Percentiles rank a stretch among this genome's conserved stretches.
Conservation (phyloP, 805 yeast species). For the Hanseniaspora occidentalis region DNA sequence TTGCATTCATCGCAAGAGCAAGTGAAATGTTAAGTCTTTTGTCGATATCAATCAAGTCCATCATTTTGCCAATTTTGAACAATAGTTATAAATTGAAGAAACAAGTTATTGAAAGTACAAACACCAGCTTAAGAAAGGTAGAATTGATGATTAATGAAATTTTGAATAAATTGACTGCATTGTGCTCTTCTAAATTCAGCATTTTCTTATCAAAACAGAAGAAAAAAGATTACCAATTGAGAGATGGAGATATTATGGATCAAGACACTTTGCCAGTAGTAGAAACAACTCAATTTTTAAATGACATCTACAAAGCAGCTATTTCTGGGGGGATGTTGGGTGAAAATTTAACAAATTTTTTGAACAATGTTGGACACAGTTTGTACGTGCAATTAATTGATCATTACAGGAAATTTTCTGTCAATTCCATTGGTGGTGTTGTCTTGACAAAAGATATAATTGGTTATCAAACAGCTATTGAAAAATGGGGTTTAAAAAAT, state of each 20-base stretch:
- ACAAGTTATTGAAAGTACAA: slow-evolving; percentile 48
- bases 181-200: slow-evolving; percentile 39
- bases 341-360: slow-evolving; percentile 37
- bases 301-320: slow-evolving; percentile 24
- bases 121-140: slow-evolving; percentile 43
- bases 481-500: slow-evolving; percentile 42
- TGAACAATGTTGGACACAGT: slow-evolving; percentile 44
- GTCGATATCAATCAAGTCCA: slow-evolving; percentile 61
- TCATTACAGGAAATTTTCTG: slow-evolving; percentile 65
- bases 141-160: slow-evolving; percentile 58
- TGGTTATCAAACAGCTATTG: slow-evolving; percentile 56
- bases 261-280: slow-evolving; percentile 66
- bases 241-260: slow-evolving; percentile 31
- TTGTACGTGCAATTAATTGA: slow-evolving; percentile 47
- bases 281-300: slow-evolving; percentile 42
- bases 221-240: slow-evolving; percentile 52
- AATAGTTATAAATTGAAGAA: slow-evolving; percentile 45
- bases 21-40: slow-evolving; percentile 52
- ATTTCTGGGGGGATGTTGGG: slow-evolving; percentile 26
- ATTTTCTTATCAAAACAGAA: slow-evolving; percentile 52
- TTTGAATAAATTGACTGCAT: slow-evolving; percentile 42
- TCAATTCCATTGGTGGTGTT: slow-evolving; percentile 73
- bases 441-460: slow-evolving; percentile 73
- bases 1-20: slow-evolving; percentile 38
- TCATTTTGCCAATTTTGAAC: slow-evolving; percentile 61